Conservation (phyloP, 2,329 filamentous ascomycete genomes). For the Colletotrichum lini region DNA sequence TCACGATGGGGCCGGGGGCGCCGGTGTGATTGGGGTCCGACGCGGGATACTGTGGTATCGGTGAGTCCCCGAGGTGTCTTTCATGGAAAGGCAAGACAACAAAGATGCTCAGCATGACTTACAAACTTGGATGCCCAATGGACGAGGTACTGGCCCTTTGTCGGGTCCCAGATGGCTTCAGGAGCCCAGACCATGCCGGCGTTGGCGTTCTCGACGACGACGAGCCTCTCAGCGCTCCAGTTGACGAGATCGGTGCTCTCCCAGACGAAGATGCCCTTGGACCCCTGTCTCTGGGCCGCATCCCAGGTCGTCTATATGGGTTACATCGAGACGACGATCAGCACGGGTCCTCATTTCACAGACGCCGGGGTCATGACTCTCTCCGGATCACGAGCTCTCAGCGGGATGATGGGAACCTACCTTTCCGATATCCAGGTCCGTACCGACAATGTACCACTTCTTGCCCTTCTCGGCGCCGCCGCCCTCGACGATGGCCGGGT, state of each 20-base stretch:
- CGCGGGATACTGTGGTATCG: constrained; percentile 56
- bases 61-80: not conserved
- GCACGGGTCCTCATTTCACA: not conserved
- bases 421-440: constrained; percentile 66
- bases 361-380: not conserved
- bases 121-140: constrained; percentile 65
- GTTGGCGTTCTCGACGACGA: constrained; percentile 64
- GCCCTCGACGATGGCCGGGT: constrained; percentile 64
- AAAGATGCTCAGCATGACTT: constrained; percentile 37
- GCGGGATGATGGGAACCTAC: constrained; percentile 44
- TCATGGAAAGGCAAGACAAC: not conserved
- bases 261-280: constrained; percentile 68
- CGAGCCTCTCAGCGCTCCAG: constrained; percentile 64
- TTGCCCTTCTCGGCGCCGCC: constrained; percentile 61
- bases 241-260: constrained; percentile 66
- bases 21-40: constrained; percentile 65
- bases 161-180: constrained; percentile 26
- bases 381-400: not conserved
- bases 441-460: constrained; percentile 71
- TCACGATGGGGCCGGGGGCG: constrained; percentile 58
- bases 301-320: constrained; percentile 64
- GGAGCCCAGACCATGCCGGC: constrained; percentile 74
- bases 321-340: constrained; percentile 17
- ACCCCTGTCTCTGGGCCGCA: constrained; percentile 65
- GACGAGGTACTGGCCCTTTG: constrained; percentile 57